Percentiles rank a stretch among this genome's conserved stretches.
These are phyloP conservation scores for Termitomyces sp. DNA, from an alignment of 768 basidiomycete genomes.

Conservation along the genomic window DNA sequence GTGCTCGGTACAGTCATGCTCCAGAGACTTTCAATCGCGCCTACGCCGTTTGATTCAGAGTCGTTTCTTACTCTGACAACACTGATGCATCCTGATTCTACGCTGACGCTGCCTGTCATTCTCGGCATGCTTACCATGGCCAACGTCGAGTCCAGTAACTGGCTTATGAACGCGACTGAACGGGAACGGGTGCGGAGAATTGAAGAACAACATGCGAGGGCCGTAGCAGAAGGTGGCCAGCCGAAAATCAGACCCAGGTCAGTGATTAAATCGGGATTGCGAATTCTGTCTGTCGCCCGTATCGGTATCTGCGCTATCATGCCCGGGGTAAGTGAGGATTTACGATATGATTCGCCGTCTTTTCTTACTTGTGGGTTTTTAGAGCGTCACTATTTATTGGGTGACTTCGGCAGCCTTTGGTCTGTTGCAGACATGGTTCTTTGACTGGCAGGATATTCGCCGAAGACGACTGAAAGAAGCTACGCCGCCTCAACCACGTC, in stretches of 20 bases:
- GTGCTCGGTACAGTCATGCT: slow-evolving; percentile 58
- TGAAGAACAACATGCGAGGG: slow-evolving; percentile 42
- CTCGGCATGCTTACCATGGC: slow-evolving; percentile 72
- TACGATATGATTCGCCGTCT: background rate
- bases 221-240: slow-evolving; percentile 38
- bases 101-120: slow-evolving; percentile 60
- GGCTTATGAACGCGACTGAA: slow-evolving; percentile 61
- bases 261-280: slow-evolving; percentile 48
- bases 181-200: slow-evolving; percentile 42
- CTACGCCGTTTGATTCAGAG: slow-evolving; percentile 72
- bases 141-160: slow-evolving; percentile 72
- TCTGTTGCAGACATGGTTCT: slow-evolving; percentile 65
- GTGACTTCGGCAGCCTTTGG: slow-evolving; percentile 71
- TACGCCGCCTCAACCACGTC: background rate
- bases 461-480: slow-evolving; percentile 20
- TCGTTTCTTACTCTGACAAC: slow-evolving; percentile 71
- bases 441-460: slow-evolving; percentile 58
- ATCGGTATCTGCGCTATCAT: slow-evolving; percentile 64
- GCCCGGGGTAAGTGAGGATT: slow-evolving; percentile 53
- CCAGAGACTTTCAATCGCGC: slow-evolving; percentile 44
- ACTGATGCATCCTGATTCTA: slow-evolving; percentile 65
- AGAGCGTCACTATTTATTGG: slow-evolving; percentile 77
- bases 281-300: slow-evolving; percentile 55
- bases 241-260: slow-evolving; percentile 35
- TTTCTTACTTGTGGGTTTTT: background rate